phyloP scores from a whole-genome alignment of 768 basidiomycete genomes.

The Erythrobasidium yunnanense region DNA sequence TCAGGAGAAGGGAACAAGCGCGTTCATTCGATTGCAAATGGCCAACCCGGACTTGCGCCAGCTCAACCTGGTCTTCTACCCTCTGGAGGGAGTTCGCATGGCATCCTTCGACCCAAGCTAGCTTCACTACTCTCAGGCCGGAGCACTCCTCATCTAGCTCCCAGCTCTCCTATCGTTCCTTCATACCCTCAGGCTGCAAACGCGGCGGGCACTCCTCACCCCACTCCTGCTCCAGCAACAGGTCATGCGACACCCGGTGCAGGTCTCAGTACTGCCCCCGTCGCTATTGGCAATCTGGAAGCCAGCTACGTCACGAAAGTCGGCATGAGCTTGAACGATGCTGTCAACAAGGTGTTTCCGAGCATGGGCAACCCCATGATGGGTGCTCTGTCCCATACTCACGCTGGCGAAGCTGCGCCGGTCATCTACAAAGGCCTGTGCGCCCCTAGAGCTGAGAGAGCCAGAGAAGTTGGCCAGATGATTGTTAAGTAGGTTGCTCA shows the following conservation, averaged over 20 bases:
- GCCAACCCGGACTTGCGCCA: not conserved
- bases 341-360: constrained; percentile 24
- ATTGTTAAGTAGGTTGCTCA: constrained; percentile 3
- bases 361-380: not conserved
- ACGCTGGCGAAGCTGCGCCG: not conserved
- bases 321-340: constrained; percentile 19
- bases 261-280: not conserved
- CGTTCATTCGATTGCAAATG: not conserved
- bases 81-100: not conserved
- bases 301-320: constrained; percentile 24
- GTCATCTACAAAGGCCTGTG: constrained; percentile 19
- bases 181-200: not conserved
- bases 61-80: not conserved
- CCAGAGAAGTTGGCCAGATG: constrained; percentile 18
- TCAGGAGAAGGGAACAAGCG: constrained; percentile 16
- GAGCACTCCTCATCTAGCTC: not conserved
- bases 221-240: not conserved
- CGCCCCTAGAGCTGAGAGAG: constrained; percentile 19
- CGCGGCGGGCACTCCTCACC: not conserved
- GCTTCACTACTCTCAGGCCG: constrained; percentile 14
- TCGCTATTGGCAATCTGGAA: constrained; percentile 5
- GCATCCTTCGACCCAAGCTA: not conserved
- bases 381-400: not conserved
- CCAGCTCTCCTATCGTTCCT: not conserved
- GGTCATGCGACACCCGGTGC: not conserved